phyloP scores from a whole-genome alignment of 1,284 basidiomycete genomes.

The Anthracocystis panici-leucophaei region DNA sequence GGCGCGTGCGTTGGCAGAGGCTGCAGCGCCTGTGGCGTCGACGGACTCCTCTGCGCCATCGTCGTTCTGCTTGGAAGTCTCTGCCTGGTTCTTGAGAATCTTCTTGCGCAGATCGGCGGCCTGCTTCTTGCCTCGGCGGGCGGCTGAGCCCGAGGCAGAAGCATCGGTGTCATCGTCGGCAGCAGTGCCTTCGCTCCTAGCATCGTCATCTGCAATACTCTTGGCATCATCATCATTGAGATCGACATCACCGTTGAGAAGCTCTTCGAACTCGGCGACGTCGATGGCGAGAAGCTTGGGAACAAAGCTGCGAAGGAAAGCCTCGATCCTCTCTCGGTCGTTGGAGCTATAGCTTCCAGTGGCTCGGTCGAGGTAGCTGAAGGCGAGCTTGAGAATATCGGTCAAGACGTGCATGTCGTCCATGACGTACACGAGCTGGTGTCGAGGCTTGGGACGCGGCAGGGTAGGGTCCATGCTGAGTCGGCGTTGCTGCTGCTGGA shows the following conservation, averaged over 20 bases:
- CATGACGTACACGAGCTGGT: constrained; percentile 84
- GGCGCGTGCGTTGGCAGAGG: constrained; percentile 40
- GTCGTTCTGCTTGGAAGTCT: constrained; percentile 52
- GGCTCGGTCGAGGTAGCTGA: constrained; percentile 85
- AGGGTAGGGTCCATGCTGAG: constrained; percentile 60
- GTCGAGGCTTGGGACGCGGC: constrained; percentile 61
- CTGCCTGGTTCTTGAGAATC: constrained; percentile 56
- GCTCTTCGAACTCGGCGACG: constrained; percentile 72
- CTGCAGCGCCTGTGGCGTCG: constrained; percentile 40
- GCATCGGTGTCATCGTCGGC: constrained; percentile 50
- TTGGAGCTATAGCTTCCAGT: constrained; percentile 77
- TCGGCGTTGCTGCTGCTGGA: constrained; percentile 76
- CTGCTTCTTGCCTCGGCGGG: constrained; percentile 43
- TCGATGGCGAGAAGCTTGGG: constrained; percentile 84
- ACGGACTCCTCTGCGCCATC: constrained; percentile 36
- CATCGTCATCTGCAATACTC: constrained; percentile 69
- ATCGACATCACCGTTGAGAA: constrained; percentile 54
- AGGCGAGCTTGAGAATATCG: constrained; percentile 89
- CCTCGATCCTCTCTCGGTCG: constrained; percentile 86
- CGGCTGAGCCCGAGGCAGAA: constrained; percentile 43
- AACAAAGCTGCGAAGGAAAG: constrained; percentile 86
- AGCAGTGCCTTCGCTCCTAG: constrained; percentile 53
- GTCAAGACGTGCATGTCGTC: constrained; percentile 83
- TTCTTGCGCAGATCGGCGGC: constrained; percentile 53
- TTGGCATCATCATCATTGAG: constrained; percentile 45